phyloP scores from a whole-genome alignment of 179 eudicot genomes.

The Spergularia azorica region DNA sequence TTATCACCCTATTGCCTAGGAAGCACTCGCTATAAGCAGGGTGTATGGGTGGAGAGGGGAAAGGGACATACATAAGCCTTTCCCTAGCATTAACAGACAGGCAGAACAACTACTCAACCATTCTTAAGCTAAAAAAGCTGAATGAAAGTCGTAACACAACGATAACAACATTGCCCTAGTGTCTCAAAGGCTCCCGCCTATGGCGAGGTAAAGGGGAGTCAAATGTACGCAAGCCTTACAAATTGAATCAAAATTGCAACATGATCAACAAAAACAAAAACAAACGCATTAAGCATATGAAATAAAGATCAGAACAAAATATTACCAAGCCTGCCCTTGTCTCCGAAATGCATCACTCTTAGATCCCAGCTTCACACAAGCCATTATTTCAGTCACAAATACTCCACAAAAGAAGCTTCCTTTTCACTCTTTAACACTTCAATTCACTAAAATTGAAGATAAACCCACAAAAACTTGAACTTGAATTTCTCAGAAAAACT shows the following conservation, averaged over 20 bases:
- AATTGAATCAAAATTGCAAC: conserved; percentile 9
- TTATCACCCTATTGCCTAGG: no score
- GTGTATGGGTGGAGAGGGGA: no score
- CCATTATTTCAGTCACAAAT: conserved; percentile 41
- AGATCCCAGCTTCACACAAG: conserved; percentile 82
- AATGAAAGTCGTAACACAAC: conserved; percentile 4
- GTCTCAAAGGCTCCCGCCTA: no score
- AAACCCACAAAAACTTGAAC: conserved; percentile 12
- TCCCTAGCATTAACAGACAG: not conserved
- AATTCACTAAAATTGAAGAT: conserved; percentile 20
- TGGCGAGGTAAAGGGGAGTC: no score
- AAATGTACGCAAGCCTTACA: no score
- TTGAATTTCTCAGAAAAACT: not conserved
- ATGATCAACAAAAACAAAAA: not conserved
- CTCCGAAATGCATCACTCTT: conserved; percentile 77
- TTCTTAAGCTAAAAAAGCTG: not conserved
- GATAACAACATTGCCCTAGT: no score
- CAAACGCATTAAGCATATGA: not conserved
- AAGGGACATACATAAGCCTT: no score
- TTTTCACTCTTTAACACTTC: not conserved
- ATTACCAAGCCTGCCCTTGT: conserved; percentile 83
- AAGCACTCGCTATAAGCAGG: no score
- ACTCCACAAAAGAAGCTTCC: not conserved
- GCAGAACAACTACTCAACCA: not conserved
- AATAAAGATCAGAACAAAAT: conserved; percentile 15